Evolutionary conservation across 345 rosid genomes (phyloP), one percentile per base, ranked within the genome.

Genomic region (Eutrema japonicum): DNA sequence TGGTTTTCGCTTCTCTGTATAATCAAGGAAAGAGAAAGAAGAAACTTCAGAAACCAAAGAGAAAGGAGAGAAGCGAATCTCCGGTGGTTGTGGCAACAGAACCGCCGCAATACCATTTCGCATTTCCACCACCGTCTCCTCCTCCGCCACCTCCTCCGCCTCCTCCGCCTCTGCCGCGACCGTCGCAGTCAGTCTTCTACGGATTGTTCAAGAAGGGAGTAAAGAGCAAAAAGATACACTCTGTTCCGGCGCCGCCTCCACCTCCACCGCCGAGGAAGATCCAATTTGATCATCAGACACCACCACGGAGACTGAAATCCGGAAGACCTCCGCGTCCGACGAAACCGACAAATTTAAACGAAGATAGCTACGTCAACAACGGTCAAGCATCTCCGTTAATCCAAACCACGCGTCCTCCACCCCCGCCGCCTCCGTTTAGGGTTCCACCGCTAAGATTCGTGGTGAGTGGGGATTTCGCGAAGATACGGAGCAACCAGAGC

Each of bases 111-210:
- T 66, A 74, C 56, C 73, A 78, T n/a, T 64, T 79, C 8, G 27
- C 55, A 2, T 9, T 48, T 11, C 87, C 82, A 16, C 85, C 93
- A 40, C 78, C 83, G 10, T 72, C 83, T 5, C 85, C 83, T 5
- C 85, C 89, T 4, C 85, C 88, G 1, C 86, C 92, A 0, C 89
- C 94, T 4, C 93, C 97, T 0, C 97, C 94, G 0, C 92, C 89
- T 0, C 89, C 86, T 8, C 92, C 85, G 0, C 92, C 96, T 1
- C 88, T 82, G 3, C 87, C 75, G 2, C 90, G 91, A 10, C 87
- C 88, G 0, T 87, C 87, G 0, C 83, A 82, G 32, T 86, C 93
- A 37, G 79, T 86, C 8, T 88, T 92, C 74, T 87, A 87, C 57
- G 81, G 67, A 64, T 78, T 88, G 13, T 88, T 92, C 73, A 80